phyloP scores from a whole-genome alignment of 176 grass and related monocot genomes.

The Alopecurus myosuroides region DNA sequence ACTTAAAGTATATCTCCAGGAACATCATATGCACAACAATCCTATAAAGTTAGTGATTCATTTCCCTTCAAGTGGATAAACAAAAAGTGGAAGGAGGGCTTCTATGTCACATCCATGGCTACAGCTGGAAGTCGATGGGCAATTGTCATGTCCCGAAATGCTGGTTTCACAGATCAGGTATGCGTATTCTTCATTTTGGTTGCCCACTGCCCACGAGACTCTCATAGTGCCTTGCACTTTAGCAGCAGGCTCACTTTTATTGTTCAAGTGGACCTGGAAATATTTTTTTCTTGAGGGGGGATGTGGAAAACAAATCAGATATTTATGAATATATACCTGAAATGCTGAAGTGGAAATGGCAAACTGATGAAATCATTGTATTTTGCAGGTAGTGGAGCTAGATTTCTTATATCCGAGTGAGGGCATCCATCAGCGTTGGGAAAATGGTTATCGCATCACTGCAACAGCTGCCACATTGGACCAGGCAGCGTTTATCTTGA shows the following conservation, averaged over 20 bases:
- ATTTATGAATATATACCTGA: background rate
- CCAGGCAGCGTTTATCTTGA: conserved; percentile 85
- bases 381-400: conserved; percentile 84
- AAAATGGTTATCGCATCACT: conserved; percentile 84
- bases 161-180: conserved; percentile 88
- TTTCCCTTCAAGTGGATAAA: conserved; percentile 99
- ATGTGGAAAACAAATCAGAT: background rate
- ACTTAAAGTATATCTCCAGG: conserved; percentile 47
- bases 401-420: conserved; percentile 97
- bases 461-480: conserved; percentile 90
- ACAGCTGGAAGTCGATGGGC: conserved; percentile 92
- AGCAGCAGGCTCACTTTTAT: background rate
- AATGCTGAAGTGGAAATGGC: background rate
- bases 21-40: conserved; percentile 84
- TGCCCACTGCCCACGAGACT: background rate
- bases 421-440: conserved; percentile 94
- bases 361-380: background rate
- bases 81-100: conserved; percentile 99
- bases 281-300: background rate
- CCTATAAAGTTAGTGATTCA: conserved; percentile 94
- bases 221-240: conserved; percentile 1
- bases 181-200: conserved; percentile 7
- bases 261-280: background rate
- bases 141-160: conserved; percentile 90
- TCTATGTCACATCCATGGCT: conserved; percentile 92